phyloP scores from a whole-genome alignment of 306 rosid genomes.

The Elaeagnus macrophylla region DNA sequence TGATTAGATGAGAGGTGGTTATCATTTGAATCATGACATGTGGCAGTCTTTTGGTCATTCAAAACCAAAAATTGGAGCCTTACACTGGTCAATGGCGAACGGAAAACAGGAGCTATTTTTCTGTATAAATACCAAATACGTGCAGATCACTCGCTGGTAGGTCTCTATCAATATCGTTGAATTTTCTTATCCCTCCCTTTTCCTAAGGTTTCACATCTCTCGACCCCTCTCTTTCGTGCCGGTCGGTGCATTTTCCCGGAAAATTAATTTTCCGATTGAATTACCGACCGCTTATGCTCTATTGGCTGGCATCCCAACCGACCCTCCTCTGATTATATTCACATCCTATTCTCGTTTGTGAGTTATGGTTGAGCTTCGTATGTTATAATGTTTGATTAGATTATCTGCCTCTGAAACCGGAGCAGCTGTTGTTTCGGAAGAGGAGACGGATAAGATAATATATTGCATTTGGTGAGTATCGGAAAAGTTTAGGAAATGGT shows the following conservation, averaged over 20 bases:
- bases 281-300: conserved; percentile 31
- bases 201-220: conserved; percentile 3
- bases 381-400: conserved; percentile 1
- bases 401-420: conserved; percentile 1
- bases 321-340: not conserved
- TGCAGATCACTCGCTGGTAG: no score
- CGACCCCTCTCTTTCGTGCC: conserved; percentile 22
- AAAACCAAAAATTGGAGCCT: no score
- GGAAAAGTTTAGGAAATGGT: not conserved
- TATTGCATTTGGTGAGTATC: conserved; percentile 19
- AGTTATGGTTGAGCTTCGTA: not conserved
- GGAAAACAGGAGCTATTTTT: no score
- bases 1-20: no score
- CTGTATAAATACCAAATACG: no score
- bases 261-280: conserved; percentile 17
- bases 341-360: not conserved
- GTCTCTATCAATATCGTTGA: not conserved
- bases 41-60: no score
- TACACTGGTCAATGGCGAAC: no score
- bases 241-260: conserved; percentile 56
- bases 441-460: not conserved
- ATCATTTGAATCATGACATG: no score
- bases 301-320: no score
- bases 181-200: conserved; percentile 22
- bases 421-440: conserved; percentile 2